Evolutionary conservation across 2,329 filamentous ascomycete genomes (phyloP), one percentile per base, ranked within the genome.

Genomic region (Penicillium sp.): DNA sequence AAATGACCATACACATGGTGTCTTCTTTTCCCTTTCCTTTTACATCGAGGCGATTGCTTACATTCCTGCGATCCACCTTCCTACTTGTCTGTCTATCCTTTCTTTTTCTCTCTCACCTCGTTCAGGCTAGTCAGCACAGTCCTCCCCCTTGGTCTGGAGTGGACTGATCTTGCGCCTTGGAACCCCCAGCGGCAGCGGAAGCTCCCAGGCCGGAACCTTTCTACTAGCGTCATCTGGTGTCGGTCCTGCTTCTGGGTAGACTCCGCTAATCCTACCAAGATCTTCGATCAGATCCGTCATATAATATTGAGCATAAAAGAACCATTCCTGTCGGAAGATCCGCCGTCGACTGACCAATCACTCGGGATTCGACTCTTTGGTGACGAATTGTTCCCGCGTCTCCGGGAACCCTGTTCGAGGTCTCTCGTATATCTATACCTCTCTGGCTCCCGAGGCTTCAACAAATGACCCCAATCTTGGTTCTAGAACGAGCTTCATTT

Each of bases 241-340:
- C 18, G 24, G 35, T 39, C 33, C 49, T 28, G 33, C 18, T 18
- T 12, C 6, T 36, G 11, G 24, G 24, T n/a, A 9, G 33, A 27
- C 25, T n/a, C 36, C 24, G 13, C 35, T 25, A 35, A 8, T 11
- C 29, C 27, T 24, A 34, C 41, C 8, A 24, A n/a, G 41, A 27
- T 43, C 33, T 37, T 24, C 26, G 32, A 52, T 52, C 42, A 55
- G 50, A 55, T 55, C 41, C 50, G 43, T 55, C 52, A 54, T 54
- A 54, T 54, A 48, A 26, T 7, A 13, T 27, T 25, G 35, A 11
- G 18, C 33, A 27, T 35, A 8, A 36, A 5, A 32, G 29, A 32
- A 32, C 29, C 29, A 32, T 32, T 32, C 29, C 29, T 18, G 18
- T 18, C 18, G 18, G 29, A 32, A 4, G 29, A 32, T 32, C 29